These are phyloP conservation scores for Carex sylvatica DNA, from an alignment of 202 grass and related monocot species.

Conservation along the genomic window DNA sequence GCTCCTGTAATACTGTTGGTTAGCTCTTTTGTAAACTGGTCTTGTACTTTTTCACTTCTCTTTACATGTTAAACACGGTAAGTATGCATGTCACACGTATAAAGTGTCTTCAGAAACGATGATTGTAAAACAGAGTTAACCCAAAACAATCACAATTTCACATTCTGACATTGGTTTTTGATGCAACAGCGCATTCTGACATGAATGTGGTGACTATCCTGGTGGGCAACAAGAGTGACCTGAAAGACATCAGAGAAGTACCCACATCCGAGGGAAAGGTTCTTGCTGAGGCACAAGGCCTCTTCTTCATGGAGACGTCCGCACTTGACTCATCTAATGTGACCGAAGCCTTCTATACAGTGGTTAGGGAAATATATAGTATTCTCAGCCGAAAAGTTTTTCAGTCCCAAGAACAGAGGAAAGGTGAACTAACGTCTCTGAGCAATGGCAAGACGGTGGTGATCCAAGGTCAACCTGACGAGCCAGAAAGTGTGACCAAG, in stretches of 20 bases:
- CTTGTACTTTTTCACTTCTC: not conserved
- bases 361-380: constrained; percentile 79
- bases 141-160: not conserved
- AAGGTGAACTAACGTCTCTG: constrained; percentile 51
- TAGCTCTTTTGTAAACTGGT: not conserved
- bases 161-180: constrained; percentile 18
- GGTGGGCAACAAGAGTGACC: constrained; percentile 73
- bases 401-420: constrained; percentile 77
- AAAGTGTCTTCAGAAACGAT: not conserved
- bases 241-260: constrained; percentile 63
- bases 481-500: constrained; percentile 37
- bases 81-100: not conserved
- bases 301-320: constrained; percentile 88
- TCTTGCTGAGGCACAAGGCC: constrained; percentile 57
- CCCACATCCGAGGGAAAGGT: constrained; percentile 63
- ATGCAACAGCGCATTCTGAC: constrained; percentile 60
- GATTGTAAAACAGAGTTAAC: not conserved
- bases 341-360: constrained; percentile 59
- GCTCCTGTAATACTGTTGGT: not conserved
- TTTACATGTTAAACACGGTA: not conserved
- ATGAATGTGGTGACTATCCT: constrained; percentile 86
- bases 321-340: constrained; percentile 82
- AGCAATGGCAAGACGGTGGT: constrained; percentile 58
- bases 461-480: constrained; percentile 47
- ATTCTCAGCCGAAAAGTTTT: constrained; percentile 90